Conservation (phyloP, 768 basidiomycete genomes). For the Amyloporia xantha region DNA sequence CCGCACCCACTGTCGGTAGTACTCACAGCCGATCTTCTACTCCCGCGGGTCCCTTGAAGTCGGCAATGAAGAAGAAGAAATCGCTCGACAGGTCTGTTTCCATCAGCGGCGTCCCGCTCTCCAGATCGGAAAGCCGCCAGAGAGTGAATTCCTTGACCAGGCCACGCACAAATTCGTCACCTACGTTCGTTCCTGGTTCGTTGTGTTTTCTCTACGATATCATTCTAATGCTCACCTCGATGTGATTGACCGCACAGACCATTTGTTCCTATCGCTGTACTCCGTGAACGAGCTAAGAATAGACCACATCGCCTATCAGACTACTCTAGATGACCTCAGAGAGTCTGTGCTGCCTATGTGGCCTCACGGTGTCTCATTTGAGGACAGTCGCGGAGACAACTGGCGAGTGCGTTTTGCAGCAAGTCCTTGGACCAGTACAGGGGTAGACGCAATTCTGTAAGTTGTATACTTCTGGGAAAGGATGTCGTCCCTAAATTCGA, state of each 20-base stretch:
- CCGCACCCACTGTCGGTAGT: background rate
- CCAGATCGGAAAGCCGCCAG: slow-evolving; percentile 11
- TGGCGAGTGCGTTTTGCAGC: slow-evolving; percentile 62
- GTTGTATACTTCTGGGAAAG: slow-evolving; percentile 9
- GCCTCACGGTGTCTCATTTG: slow-evolving; percentile 55
- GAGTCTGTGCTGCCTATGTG: slow-evolving; percentile 54
- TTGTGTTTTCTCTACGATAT: background rate
- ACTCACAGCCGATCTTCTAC: background rate
- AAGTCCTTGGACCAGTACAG: slow-evolving; percentile 61
- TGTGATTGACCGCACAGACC: slow-evolving; percentile 36
- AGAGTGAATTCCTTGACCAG: slow-evolving; percentile 14
- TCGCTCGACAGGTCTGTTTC: slow-evolving; percentile 8
- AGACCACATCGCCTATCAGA: slow-evolving; percentile 39
- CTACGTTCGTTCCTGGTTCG: slow-evolving; percentile 22
- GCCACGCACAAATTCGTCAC: slow-evolving; percentile 28
- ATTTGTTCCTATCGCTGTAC: slow-evolving; percentile 66
- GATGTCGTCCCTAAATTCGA: background rate
- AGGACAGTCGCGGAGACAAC: slow-evolving; percentile 35
- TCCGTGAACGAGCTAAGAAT: slow-evolving; percentile 56
- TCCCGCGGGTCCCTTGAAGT: slow-evolving; percentile 35
- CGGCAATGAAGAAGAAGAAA: slow-evolving; percentile 50
- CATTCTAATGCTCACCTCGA: background rate
- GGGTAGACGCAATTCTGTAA: slow-evolving; percentile 48
- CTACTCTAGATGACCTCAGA: slow-evolving; percentile 53
- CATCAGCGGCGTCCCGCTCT: too few relatives aligned